Evolutionary conservation across 106 monocot genomes (phyloP).

Genomic region (Acorus calamus): DNA sequence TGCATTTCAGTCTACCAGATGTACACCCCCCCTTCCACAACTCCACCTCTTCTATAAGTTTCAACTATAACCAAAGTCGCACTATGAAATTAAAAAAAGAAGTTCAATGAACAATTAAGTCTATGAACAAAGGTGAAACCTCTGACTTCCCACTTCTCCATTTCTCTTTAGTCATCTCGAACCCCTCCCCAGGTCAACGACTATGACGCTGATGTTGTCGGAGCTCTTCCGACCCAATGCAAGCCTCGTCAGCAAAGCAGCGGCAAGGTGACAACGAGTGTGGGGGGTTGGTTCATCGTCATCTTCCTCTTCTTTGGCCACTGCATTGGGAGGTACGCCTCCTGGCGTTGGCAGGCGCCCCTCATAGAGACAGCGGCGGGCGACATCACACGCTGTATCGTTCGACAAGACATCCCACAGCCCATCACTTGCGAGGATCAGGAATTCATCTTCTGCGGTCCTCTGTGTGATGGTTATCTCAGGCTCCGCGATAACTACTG

Average conservation of each 20-base stretch:
- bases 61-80: too few relatives aligned
- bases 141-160: too few relatives aligned
- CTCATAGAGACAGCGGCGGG: slow-evolving; percentile 45
- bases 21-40: too few relatives aligned
- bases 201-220: slow-evolving; percentile 65
- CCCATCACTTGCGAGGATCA: slow-evolving; percentile 75
- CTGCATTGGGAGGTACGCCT: not conserved
- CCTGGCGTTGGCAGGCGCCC: slow-evolving; percentile 1
- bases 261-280: slow-evolving; percentile 30
- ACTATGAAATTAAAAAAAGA: too few relatives aligned
- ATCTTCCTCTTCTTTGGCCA: not conserved
- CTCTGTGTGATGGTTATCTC: slow-evolving; percentile 39
- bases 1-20: too few relatives aligned
- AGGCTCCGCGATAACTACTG: slow-evolving; percentile 64
- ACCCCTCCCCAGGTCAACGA: slow-evolving; percentile 37
- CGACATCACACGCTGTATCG: slow-evolving; percentile 61
- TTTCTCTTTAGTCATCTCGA: too few relatives aligned
- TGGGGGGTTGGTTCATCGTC: slow-evolving; percentile 12
- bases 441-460: slow-evolving; percentile 42
- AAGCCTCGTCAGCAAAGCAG: slow-evolving; percentile 45
- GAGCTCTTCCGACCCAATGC: slow-evolving; percentile 47
- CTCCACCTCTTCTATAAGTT: too few relatives aligned
- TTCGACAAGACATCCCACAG: slow-evolving; percentile 66
- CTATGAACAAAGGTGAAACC: too few relatives aligned
- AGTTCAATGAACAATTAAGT: too few relatives aligned